Percentiles rank a stretch among this genome's conserved stretches.
These are phyloP conservation scores for Acacia acuminata DNA, from an alignment of 306 rosid genomes.

Conservation along the genomic window DNA sequence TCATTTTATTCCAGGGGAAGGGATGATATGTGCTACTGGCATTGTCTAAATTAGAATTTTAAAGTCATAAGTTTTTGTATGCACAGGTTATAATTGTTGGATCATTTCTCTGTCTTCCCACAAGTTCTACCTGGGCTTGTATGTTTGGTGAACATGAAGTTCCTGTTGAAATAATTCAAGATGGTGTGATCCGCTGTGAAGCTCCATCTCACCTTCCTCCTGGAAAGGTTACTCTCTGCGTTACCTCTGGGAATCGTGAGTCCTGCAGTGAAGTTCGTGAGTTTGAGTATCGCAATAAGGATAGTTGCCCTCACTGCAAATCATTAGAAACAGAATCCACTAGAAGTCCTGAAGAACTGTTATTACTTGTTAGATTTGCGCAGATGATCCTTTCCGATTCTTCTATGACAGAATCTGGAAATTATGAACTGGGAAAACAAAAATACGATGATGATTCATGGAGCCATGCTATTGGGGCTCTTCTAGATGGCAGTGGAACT, in stretches of 20 bases:
- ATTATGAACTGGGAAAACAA: conserved; percentile 32
- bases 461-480: conserved; percentile 64
- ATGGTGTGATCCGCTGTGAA: conserved; percentile 75
- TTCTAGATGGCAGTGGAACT: conserved; percentile 67
- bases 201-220: conserved; percentile 71
- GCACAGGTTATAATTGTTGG: conserved; percentile 82
- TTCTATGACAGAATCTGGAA: conserved; percentile 42
- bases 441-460: conserved; percentile 66
- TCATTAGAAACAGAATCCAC: conserved; percentile 48
- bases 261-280: conserved; percentile 92
- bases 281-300: conserved; percentile 67
- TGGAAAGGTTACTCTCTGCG: conserved; percentile 79
- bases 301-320: conserved; percentile 44
- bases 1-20: neutral
- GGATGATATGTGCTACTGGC: conserved; percentile 26
- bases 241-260: conserved; percentile 77
- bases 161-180: conserved; percentile 81
- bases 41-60: conserved; percentile 26
- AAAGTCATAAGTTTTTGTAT: conserved; percentile 33
- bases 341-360: conserved; percentile 71
- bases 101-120: conserved; percentile 72
- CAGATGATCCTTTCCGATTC: conserved; percentile 73
- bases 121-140: conserved; percentile 77
- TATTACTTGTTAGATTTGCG: conserved; percentile 80
- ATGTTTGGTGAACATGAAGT: conserved; percentile 90